Evolutionary conservation across 495 filamentous ascomycete genomes (phyloP), one percentile per base, ranked within the genome.

Genomic region (Talaromyces wortmannii): DNA sequence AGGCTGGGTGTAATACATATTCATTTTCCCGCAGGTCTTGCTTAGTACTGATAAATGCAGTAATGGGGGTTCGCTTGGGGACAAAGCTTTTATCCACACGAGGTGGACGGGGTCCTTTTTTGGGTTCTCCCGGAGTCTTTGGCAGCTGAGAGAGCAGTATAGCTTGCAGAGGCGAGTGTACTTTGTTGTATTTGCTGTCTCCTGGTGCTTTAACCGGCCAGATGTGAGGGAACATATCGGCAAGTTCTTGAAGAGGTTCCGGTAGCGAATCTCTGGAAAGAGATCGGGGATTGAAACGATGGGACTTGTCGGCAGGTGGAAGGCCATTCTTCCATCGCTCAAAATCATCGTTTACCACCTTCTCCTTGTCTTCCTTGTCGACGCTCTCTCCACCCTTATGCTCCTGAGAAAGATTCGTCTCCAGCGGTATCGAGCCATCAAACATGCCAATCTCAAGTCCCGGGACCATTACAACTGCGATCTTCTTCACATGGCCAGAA

Each of bases 391-490:
- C 59, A 7, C 45, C 42, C 16, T 49, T 45, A 6, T 58, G 40
- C 7, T 63, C 42, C 7, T 53, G 48, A 29, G 63, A 58, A 6
- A 61, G 48, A 2, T 67, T 53, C 2, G 63, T 66, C 32, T 70
- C 69, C 44, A 86, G 70, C 33, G 82, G 69, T 5, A 89, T 78
- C 11, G 72, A 78, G 18, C 81, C 80, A 71, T 91, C 83, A 69
- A 97, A 95, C 89, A 96, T 92, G 31, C 83, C 88, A 59, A 87
- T 81, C 67, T 96, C 91, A 12, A 97, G 68, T 10, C 92, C 94
- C 0, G 94, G 95, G 6, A 95, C 88, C 88, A 97, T 92, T 55
- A 97, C 70, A n/a, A 91, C 82, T 13, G 96, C 94, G 17, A 91
- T 85, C 67, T 92, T 95, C 36, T 83, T 77, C 50, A 97, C 85